phyloP scores from a whole-genome alignment of 2,329 filamentous ascomycete genomes.

The Sclerotinia subarctica region DNA sequence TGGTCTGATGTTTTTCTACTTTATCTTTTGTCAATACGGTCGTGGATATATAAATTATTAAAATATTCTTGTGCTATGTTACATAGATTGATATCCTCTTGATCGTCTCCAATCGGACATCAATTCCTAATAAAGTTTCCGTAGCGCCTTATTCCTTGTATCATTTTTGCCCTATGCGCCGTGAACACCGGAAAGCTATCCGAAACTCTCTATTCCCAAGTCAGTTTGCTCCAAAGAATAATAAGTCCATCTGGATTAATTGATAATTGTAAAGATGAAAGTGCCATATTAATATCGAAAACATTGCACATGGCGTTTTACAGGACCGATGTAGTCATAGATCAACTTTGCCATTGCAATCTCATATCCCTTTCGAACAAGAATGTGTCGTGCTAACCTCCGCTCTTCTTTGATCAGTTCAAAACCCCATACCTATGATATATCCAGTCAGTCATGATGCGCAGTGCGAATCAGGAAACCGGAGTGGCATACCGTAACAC shows the following conservation, averaged over 20 bases:
- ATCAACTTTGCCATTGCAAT: neutral
- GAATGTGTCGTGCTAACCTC: neutral
- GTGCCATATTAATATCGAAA: neutral
- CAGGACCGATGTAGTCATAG: neutral
- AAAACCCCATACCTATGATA: conserved; percentile 2
- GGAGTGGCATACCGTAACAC: neutral
- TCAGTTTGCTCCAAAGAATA: no score
- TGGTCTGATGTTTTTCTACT: no score
- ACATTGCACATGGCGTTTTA: neutral
- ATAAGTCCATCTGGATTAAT: no score
- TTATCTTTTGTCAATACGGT: neutral
- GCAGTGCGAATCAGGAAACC: neutral
- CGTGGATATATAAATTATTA: neutral
- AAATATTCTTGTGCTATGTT: neutral
- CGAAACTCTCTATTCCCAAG: neutral
- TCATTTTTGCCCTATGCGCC: neutral
- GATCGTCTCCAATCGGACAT: neutral
- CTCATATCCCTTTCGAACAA: conserved; percentile 5
- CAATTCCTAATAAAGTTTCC: neutral
- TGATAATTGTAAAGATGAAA: neutral
- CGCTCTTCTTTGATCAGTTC: neutral
- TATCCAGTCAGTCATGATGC: neutral
- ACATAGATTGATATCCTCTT: neutral
- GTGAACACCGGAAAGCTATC: neutral
- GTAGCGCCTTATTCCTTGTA: neutral